Evolutionary conservation across 345 rosid genomes (phyloP), one percentile per base, ranked within the genome.

Genomic region (Dipteronia dyeriana): DNA sequence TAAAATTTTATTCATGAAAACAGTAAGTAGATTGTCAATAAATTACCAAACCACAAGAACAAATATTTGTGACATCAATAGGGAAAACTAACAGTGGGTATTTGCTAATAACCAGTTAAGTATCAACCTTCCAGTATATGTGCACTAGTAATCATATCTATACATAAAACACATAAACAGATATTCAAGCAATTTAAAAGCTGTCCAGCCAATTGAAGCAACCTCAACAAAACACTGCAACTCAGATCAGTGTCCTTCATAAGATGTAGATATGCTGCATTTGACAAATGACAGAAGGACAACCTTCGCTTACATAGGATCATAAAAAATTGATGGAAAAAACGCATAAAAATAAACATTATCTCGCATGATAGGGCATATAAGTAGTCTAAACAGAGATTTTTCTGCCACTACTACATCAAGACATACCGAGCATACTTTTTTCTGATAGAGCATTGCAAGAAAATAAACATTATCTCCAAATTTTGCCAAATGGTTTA

Each of bases 321-420:
- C 57, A 53, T 53, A 53, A 53, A 53, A 53, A n/a, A 16, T 53
- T 16, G 4, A 53, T 1, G n/a, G 16, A 53, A 53, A 53, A 16
- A 17, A 7, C 7, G 16, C 7, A 16, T n/a, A 59, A 9, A 59
- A 25, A 69, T 12, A 69, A 47, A 25, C 12, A 69, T 14, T 25
- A 19, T 38, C 70, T 19, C 4, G 14, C 23, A 38, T 66, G 49
- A 23, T 19, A 23, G 53, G 54, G 13, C 29, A 68, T n/a, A 51
- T 26, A 47, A 53, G 56, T 56, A n/a, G n/a, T 54, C 66, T 45
- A 75, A 68, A 75, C 53, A 53, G 20, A 77, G 57, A 43, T 71
- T 74, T 75, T 69, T 41, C 76, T 54, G n/a, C 70, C 70, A 57
- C 39, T 7, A 66, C 43, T 7, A 53, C 41, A 61, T 9, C 7